Conservation (phyloP, 2,329 filamentous ascomycete genomes). For the Xylariaceae sp. region DNA sequence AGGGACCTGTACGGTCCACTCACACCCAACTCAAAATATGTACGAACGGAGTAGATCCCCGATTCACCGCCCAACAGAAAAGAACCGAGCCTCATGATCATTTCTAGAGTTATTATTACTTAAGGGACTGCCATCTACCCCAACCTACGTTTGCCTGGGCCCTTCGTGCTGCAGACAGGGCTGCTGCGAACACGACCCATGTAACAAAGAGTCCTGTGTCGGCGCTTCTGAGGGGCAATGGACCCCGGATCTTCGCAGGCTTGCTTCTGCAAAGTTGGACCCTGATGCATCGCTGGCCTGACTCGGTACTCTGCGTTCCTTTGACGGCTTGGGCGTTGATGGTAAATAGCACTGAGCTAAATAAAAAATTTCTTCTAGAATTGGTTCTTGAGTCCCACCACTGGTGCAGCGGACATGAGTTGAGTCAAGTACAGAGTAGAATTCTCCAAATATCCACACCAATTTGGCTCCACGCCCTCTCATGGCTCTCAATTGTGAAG, state of each 20-base stretch:
- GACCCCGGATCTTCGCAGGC: constrained; percentile 2
- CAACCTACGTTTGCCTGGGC: too few relatives aligned
- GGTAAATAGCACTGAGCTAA: neutral
- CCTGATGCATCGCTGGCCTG: neutral
- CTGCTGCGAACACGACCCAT: constrained; percentile 8
- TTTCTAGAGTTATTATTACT: too few relatives aligned
- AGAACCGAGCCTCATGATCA: neutral
- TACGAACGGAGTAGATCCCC: constrained; percentile 6
- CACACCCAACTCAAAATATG: neutral
- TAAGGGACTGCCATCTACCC: neutral
- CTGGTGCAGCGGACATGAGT: neutral
- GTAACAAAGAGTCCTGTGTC: neutral
- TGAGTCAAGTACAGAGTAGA: constrained; percentile 11
- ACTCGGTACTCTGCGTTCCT: neutral
- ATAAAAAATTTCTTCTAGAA: neutral
- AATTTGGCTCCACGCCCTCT: constrained; percentile 11
- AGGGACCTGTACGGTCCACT: constrained; percentile 21
- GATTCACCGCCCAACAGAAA: constrained; percentile 22
- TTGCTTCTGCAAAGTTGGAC: neutral
- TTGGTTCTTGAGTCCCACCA: neutral
- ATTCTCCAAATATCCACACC: constrained; percentile 24
- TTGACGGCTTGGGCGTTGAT: too few relatives aligned
- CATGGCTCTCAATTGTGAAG: constrained; percentile 3
- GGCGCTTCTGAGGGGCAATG: neutral
- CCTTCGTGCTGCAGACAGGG: neutral